phyloP scores from a whole-genome alignment of 768 basidiomycete species.

The Cystobasidium ongulense region DNA sequence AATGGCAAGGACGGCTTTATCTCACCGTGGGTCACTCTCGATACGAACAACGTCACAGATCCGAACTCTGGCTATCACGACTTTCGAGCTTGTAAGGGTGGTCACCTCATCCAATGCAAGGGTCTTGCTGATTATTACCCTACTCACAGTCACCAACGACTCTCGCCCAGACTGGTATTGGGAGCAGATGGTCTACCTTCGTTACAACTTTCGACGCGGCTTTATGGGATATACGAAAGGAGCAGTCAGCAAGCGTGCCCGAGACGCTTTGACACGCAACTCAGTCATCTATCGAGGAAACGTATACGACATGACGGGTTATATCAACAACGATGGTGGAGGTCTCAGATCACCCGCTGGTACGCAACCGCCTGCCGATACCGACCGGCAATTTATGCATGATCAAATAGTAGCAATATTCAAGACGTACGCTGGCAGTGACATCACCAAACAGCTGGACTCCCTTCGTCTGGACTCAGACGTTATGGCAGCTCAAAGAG shows the following conservation, averaged over 20 bases:
- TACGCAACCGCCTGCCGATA: slow-evolving; percentile 40
- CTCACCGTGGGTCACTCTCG: slow-evolving; percentile 71
- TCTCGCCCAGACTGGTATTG: slow-evolving; percentile 86
- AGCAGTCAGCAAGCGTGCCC: slow-evolving; percentile 60
- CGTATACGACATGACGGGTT: slow-evolving; percentile 78
- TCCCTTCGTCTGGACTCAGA: slow-evolving; percentile 56
- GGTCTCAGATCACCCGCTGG: slow-evolving; percentile 42
- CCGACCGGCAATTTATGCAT: slow-evolving; percentile 63
- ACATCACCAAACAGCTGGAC: slow-evolving; percentile 70
- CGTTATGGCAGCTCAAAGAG: slow-evolving; percentile 63
- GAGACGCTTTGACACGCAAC: slow-evolving; percentile 51
- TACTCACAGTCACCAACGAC: slow-evolving; percentile 56
- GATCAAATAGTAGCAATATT: slow-evolving; percentile 64
- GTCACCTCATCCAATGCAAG: too few relatives aligned
- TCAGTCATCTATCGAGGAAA: slow-evolving; percentile 76
- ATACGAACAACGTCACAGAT: slow-evolving; percentile 59
- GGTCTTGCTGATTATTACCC: slow-evolving; percentile 2
- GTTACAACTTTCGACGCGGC: slow-evolving; percentile 77
- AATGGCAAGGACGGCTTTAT: slow-evolving; percentile 72
- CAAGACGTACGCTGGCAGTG: slow-evolving; percentile 62
- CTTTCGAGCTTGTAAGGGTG: slow-evolving; percentile 61
- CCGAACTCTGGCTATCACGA: slow-evolving; percentile 71
- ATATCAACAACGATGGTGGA: slow-evolving; percentile 58
- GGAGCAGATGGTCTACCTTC: slow-evolving; percentile 67
- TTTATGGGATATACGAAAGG: slow-evolving; percentile 76